Conservation (phyloP, 371 early-diverging fungal genomes). For the Mucor plumbeus region DNA sequence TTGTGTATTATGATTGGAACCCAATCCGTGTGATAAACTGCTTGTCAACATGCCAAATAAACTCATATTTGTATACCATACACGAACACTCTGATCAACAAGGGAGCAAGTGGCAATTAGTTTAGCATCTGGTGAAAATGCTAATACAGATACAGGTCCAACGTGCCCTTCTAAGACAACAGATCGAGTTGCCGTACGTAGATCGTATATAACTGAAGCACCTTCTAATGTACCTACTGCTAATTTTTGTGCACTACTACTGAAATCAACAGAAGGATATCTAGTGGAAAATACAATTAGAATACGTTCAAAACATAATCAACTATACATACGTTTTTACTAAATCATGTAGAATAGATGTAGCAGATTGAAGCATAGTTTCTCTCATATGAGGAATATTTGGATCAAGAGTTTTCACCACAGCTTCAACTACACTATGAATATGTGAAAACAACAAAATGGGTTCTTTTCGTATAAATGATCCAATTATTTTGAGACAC, state of each 20-base stretch:
- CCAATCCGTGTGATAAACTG: slow-evolving; percentile 48
- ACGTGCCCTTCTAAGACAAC: slow-evolving; percentile 79
- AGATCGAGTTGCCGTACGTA: slow-evolving; percentile 84
- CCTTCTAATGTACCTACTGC: slow-evolving; percentile 86
- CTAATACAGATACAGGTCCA: slow-evolving; percentile 68
- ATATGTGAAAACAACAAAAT: slow-evolving; percentile 65
- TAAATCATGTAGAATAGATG: slow-evolving; percentile 77
- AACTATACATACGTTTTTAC: slow-evolving; percentile 62
- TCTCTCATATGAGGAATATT: slow-evolving; percentile 79
- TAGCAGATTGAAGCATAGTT: slow-evolving; percentile 68
- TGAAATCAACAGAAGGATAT: slow-evolving; percentile 80
- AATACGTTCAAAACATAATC: not conserved
- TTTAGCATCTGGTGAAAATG: slow-evolving; percentile 84
- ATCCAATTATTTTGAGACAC: slow-evolving; percentile 71
- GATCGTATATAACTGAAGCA: slow-evolving; percentile 77
- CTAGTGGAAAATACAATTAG: slow-evolving; percentile 15
- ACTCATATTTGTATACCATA: slow-evolving; percentile 79
- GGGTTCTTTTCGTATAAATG: slow-evolving; percentile 80
- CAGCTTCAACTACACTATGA: slow-evolving; percentile 73
- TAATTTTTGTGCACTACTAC: slow-evolving; percentile 75
- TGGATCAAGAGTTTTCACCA: slow-evolving; percentile 87
- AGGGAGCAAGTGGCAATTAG: slow-evolving; percentile 77
- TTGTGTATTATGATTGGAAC: slow-evolving; percentile 9
- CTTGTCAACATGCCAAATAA: slow-evolving; percentile 76
- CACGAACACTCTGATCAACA: slow-evolving; percentile 70